Evolutionary conservation across 495 filamentous ascomycete genomes (phyloP).

Genomic region (Tuber microsphaerosporum): DNA sequence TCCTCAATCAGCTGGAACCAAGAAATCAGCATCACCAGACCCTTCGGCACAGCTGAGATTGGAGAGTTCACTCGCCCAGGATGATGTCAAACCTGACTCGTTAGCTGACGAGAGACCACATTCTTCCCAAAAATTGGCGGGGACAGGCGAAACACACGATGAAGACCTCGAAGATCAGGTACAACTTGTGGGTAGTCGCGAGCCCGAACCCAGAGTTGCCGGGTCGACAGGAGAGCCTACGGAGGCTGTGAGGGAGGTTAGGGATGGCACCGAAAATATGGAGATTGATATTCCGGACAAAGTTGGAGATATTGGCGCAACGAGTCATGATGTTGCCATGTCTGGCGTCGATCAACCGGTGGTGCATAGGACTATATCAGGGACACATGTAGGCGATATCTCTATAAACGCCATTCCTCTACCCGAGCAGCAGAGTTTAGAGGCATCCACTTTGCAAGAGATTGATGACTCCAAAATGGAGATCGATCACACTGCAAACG

Average conservation of each 20-base stretch:
- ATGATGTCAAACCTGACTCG: not conserved
- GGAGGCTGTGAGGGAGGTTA: constrained; percentile 6
- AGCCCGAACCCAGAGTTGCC: constrained; percentile 16
- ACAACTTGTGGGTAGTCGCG: constrained; percentile 35
- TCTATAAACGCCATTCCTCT: not conserved
- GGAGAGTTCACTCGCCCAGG: constrained; percentile 35
- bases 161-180: constrained; percentile 39
- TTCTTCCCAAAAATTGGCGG: not conserved
- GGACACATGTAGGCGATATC: not conserved
- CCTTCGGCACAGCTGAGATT: constrained; percentile 39
- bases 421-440: not conserved
- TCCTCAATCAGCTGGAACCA: constrained; percentile 16
- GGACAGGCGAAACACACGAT: constrained; percentile 17
- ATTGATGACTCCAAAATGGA: constrained; percentile 3
- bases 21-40: constrained; percentile 30
- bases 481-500: not conserved
- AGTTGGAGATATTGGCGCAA: not conserved
- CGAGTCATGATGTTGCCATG: not conserved
- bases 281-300: not conserved
- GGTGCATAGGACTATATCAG: not conserved
- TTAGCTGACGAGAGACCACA: not conserved
- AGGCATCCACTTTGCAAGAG: not conserved
- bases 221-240: constrained; percentile 4
- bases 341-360: not conserved
- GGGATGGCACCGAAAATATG: not conserved